phyloP scores from a whole-genome alignment of 1,284 basidiomycete genomes.

The Melampsora occidentalis region DNA sequence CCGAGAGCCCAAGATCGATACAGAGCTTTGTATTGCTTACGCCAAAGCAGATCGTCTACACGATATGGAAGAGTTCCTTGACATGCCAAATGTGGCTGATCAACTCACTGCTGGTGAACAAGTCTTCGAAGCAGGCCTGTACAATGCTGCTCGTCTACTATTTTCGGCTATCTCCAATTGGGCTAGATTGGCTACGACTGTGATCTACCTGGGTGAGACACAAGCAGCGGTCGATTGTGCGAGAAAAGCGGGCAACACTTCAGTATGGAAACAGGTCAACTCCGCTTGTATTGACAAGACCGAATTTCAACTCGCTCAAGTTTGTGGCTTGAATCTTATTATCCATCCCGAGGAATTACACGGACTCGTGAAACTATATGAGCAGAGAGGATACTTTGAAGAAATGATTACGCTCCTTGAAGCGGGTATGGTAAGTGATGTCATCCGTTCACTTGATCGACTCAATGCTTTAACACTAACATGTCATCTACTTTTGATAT shows the following conservation, averaged over 20 bases:
- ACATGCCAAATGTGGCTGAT: conserved; percentile 98
- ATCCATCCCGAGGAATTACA: conserved; percentile 92
- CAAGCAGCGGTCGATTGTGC: conserved; percentile 98
- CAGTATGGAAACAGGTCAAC: conserved; percentile 99
- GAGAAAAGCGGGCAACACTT: conserved; percentile 96
- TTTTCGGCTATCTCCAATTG: conserved; percentile 98
- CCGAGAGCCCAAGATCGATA: conserved; percentile 96
- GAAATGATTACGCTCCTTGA: conserved; percentile 88
- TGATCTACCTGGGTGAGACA: conserved; percentile 97
- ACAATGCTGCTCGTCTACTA: conserved; percentile 91
- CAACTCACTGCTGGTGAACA: conserved; percentile 74
- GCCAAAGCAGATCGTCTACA: conserved; percentile 94
- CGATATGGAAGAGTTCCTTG: conserved; percentile 99
- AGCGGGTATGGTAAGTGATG: conserved; percentile 73
- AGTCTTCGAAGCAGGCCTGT: conserved; percentile 97
- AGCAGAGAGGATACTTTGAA: conserved; percentile 88
- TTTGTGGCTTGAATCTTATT: conserved; percentile 92
- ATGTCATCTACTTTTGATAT: background rate
- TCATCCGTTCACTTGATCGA: background rate
- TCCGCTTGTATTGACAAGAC: conserved; percentile 95
- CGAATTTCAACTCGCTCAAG: conserved; percentile 96
- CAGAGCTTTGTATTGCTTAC: conserved; percentile 92
- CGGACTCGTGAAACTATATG: conserved; percentile 78
- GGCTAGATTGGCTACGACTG: conserved; percentile 93
- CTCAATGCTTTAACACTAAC: background rate